Base-by-base conservation (phyloP, 2,329 filamentous ascomycete species). In the Fusarium floridanum region DNA sequence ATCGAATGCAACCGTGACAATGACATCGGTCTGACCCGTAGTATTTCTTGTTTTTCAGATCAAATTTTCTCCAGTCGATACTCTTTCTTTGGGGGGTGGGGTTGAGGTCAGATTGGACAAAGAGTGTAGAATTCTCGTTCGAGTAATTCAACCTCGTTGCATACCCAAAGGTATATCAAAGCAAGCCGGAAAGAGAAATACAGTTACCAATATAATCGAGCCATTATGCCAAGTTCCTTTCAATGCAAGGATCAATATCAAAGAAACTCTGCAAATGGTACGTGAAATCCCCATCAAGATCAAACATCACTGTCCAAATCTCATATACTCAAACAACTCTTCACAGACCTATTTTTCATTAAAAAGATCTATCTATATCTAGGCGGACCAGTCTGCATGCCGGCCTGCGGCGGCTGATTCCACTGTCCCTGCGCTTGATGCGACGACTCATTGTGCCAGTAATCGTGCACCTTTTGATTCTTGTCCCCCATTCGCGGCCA, bases 381-480 rank as follows among this genome's bases (percentile, higher is more conserved):
- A 64, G 48, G 55, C 50, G 64, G 16, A 37, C 56, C 57, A 22
- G 37, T 27, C 20, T 36, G 71, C 37, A 62, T 57, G 5, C 67
- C 67, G 34, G 50, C 37, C 22, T 61, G 63, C 39, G 65, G 71
- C 22, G 39, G 22, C 55, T 68, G 72, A 10, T 53, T 27, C 72
- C 72, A 66, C 1, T 34, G 32, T 34, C 36, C 65, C 50, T 74
- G 72, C 5, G 12, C 5, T 20, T 48, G 65, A 16, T 17, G 48
- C 27, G 62, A 56, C 17, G 68, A 27, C 20, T 70, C 68, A 12
- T 20, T 66, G 2, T 75, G 72, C 72, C 72, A 74, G 17, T 74
- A 74, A 20, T 74, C 72, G 12, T 75, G 36, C 53, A 75, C 72
- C 27, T 67, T 55, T 39, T 74, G 72, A 4, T 73, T 70, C 14